Conservation (phyloP, 1,139 yeast genomes). For the Taphrina sp. region DNA sequence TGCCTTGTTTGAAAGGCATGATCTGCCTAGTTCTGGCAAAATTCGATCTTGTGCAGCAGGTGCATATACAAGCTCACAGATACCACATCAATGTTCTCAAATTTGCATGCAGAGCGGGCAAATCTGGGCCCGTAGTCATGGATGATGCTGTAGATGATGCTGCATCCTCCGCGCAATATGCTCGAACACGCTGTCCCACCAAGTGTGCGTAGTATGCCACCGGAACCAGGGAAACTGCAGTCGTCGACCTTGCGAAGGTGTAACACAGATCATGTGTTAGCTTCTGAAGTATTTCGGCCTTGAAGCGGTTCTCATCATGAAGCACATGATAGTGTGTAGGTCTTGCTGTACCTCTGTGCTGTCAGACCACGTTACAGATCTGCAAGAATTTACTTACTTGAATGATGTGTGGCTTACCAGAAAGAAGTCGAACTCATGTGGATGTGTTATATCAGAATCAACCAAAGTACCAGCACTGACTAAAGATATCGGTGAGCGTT, state of each 20-base stretch:
- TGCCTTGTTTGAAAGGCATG: no score
- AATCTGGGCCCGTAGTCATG: not conserved
- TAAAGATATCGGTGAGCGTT: not conserved
- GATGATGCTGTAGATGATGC: constrained; percentile 1
- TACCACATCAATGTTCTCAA: constrained; percentile 32
- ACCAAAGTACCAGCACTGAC: constrained; percentile 42
- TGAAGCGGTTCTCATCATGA: constrained; percentile 42
- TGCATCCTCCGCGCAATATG: constrained; percentile 35
- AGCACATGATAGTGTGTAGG: constrained; percentile 44
- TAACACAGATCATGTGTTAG: constrained; percentile 42
- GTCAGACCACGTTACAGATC: no score
- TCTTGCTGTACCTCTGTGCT: constrained; percentile 45
- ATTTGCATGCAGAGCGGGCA: constrained; percentile 11
- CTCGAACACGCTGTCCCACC: constrained; percentile 43
- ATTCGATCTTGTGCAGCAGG: no score
- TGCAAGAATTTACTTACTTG: no score
- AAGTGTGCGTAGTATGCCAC: constrained; percentile 43
- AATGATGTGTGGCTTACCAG: constrained; percentile 43
- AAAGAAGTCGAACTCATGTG: constrained; percentile 42
- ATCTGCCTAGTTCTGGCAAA: no score
- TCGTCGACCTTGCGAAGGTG: constrained; percentile 43
- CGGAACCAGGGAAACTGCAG: constrained; percentile 43
- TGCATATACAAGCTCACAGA: no score
- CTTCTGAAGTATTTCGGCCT: constrained; percentile 41
- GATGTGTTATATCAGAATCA: constrained; percentile 43